Base-by-base conservation (phyloP, 805 yeast genomes). In the Candida rishiriensis region DNA sequence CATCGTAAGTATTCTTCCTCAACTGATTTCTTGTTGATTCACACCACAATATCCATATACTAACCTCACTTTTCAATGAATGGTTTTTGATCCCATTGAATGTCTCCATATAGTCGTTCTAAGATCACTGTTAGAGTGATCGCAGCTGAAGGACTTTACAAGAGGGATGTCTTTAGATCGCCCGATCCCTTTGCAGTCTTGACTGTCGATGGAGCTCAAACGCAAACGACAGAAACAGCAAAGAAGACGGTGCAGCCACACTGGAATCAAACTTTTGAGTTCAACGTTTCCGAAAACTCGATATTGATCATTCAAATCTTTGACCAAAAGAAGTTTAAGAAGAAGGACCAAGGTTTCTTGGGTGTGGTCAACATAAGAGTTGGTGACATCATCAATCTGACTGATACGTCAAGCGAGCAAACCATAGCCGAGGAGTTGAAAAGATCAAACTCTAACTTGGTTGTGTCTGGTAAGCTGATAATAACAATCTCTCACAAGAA, bases 171-270 rank as follows among this genome's bases (percentile, higher is more conserved):
- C 18, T 88, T 90, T 63, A 81, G 96, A 45, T 86, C 90, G 50
- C 99, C 99, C 2, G 99, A 93, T 65, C 99, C 99, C 10, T 93
- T 93, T 69, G 97, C 97, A 2, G 98, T 93, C 31, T 72, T 93
- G 50, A 91, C 98, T 11, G 90, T 93, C n/a, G 99, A 93, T 65
- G 98, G 98, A 3, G 82, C 87, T 16, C 99, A 93, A 63, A 93
- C 98, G 1, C 88, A 88, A 60, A 85, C 97, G 15, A 93, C 99
- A 1, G 81, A 88, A 40, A 93, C 96, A 31, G 93, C 95, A 29
- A 88, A 88, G 60, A 89, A 88, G 67, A 93, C 98, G 2, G 71
- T 91, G 55, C 88, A 93, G 59, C 99, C 99, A 10, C 93, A 90
- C 68, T 93, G 99, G 99, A 90, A 93, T 67, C 97, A 93, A 66